phyloP scores from a whole-genome alignment of 73 alveolate species.

The Tetrahymena elliotti region DNA sequence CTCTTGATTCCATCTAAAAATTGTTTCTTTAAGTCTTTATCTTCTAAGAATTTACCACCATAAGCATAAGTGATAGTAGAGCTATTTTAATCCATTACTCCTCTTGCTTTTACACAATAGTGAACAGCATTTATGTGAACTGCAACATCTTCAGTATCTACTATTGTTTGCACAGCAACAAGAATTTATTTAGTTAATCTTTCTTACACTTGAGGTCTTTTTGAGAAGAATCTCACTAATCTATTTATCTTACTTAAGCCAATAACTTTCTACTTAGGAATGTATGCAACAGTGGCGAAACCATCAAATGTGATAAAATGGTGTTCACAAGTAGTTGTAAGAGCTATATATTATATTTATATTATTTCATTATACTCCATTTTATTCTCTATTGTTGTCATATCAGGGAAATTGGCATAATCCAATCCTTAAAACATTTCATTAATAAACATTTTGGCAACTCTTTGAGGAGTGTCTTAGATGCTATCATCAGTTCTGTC shows the following conservation, averaged over 20 bases:
- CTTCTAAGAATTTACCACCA: slow-evolving; percentile 28
- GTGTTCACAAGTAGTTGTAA: slow-evolving; percentile 40
- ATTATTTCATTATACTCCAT: neutral
- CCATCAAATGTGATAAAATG: slow-evolving; percentile 40
- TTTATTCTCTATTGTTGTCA: slow-evolving; percentile 6
- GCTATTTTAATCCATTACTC: slow-evolving; percentile 17
- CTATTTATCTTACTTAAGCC: slow-evolving; percentile 34
- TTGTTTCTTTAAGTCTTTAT: slow-evolving; percentile 1
- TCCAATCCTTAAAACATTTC: slow-evolving; percentile 22
- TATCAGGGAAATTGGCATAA: slow-evolving; percentile 22
- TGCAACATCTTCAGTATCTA: slow-evolving; percentile 12
- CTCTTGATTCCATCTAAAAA: neutral
- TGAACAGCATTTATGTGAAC: slow-evolving; percentile 25
- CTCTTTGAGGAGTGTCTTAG: slow-evolving; percentile 31
- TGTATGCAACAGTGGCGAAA: slow-evolving; percentile 25
- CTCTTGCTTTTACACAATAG: slow-evolving; percentile 35
- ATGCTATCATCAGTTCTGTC: slow-evolving; percentile 28
- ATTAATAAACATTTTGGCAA: slow-evolving; percentile 34
- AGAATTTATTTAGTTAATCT: slow-evolving; percentile 13
- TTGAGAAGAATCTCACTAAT: slow-evolving; percentile 23
- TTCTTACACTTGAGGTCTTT: slow-evolving; percentile 38
- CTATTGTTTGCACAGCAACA: slow-evolving; percentile 7
- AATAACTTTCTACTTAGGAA: slow-evolving; percentile 18
- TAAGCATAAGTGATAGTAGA: slow-evolving; percentile 16
- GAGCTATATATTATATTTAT: slow-evolving; percentile 3